Evolutionary conservation across 768 basidiomycete species (phyloP), one percentile per base, ranked within the genome.

Genomic region (Boletus insuetus): DNA sequence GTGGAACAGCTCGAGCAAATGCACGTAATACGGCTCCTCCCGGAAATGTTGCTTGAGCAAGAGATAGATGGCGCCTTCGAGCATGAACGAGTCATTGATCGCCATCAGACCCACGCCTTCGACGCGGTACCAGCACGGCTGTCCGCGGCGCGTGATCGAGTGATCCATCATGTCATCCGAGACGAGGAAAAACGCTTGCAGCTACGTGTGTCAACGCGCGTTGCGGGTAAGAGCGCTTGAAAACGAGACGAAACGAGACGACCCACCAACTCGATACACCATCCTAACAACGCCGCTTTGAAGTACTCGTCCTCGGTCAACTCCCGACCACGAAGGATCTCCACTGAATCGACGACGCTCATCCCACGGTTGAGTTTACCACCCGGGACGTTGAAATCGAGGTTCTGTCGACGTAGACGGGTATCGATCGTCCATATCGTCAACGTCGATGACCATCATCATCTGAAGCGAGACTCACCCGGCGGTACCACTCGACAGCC

Each of bases 121-220:
- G 39, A 83, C 70, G 46, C 77, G 82, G 76, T 96, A 98, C 91
- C 92, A 99, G 75, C 96, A 99, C 2, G 94, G 89, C 72, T 97
- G 95, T 5, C 89, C 87, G 11, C 96, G 87, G 24, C 96, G 88
- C 12, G 96, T 98, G 63, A 98, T 87, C 45, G 90, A 92, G 19
- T 81, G 71, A 69, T 99, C 96, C 97, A 99, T 99, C 65, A 98
- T 94, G 72, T 98, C 96, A 73, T 99, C 60, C 35, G 60, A 82
- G 53, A 97, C 93, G 53, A 98, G 84, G 86, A 98, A 98, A 75
- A 88, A 97, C 0, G 94, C 94, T 86, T 98, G 96, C 9, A 99
- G 83, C 93, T 96, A 64, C 8, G 32, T 4, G n/a, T n/a, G n/a
- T n/a, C n/a, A 4, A 16, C 6, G 2, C 31, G 14, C n/a, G 19